Conservation (phyloP, 1,284 basidiomycete species). For the Wolfiporia cocos region DNA sequence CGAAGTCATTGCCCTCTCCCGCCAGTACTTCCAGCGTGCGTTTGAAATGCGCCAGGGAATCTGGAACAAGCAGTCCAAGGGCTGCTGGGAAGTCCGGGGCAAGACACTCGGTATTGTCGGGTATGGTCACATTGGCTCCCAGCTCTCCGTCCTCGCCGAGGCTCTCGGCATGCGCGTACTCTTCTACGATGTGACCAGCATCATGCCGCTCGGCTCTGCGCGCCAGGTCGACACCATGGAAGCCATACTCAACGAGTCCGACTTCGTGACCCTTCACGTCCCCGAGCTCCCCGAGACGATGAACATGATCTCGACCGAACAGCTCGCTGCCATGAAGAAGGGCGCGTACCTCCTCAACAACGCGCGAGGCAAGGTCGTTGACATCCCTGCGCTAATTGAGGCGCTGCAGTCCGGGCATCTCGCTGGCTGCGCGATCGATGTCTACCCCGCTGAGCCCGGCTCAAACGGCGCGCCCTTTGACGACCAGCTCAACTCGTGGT, state of each 20-base stretch:
- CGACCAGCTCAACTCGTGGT: conserved; percentile 81
- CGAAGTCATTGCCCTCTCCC: conserved; percentile 91
- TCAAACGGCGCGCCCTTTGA: conserved; percentile 87
- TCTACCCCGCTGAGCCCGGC: conserved; percentile 91
- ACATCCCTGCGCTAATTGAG: conserved; percentile 86
- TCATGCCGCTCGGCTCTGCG: conserved; percentile 97
- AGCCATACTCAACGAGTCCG: conserved; percentile 75
- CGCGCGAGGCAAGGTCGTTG: conserved; percentile 91
- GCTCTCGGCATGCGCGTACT: conserved; percentile 95
- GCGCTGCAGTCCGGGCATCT: conserved; percentile 83
- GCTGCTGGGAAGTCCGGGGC: conserved; percentile 97
- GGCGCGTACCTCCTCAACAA: conserved; percentile 98
- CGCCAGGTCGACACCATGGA: conserved; percentile 83
- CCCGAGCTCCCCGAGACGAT: conserved; percentile 96
- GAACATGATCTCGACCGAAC: conserved; percentile 81
- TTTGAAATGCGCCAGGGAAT: conserved; percentile 85
- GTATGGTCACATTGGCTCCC: conserved; percentile 98
- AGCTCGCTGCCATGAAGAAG: conserved; percentile 91
- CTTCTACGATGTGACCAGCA: conserved; percentile 93
- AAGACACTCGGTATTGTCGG: conserved; percentile 98
- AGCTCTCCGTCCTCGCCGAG: conserved; percentile 96
- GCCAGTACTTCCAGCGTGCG: conserved; percentile 89
- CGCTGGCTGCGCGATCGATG: conserved; percentile 93
- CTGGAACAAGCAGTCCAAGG: conserved; percentile 99
- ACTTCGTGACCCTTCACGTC: conserved; percentile 96